Evolutionary conservation across 2,329 filamentous ascomycete genomes (phyloP), one percentile per base, ranked within the genome.

Genomic region (Venturia asperata): DNA sequence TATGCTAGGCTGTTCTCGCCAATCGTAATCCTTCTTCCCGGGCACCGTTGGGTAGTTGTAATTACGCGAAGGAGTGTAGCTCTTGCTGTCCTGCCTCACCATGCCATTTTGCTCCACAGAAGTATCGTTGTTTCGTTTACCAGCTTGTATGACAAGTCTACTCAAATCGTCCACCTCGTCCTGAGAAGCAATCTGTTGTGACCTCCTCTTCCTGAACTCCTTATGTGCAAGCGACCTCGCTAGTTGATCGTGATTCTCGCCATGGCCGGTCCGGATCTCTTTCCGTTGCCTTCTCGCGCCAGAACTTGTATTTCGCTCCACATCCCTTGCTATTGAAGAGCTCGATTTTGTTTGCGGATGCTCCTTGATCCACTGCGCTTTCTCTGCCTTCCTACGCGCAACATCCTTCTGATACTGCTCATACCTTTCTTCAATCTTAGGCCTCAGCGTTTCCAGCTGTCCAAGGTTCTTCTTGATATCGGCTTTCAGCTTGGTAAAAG

Each of bases 371-470:
- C 70, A 67, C 41, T 68, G 73, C 63, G 67, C 65, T 61, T 69
- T 68, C 65, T 74, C 71, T 11, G 70, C 70, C 61, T 72, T 70
- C 37, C 72, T 68, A 56, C 78, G 77, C 63, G 79, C 77, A 67
- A 79, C 71, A 21, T 82, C 78, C 65, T 84, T 82, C 66, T 81
- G 74, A 83, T 90, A 93, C 64, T 83, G 81, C n/a, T 87, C 81
- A 72, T 90, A 87, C 17, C 87, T 83, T 67, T 82, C 82, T 58
- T 88, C 85, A 64, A 99, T 89, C 21, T 87, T 83, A 0, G 91
- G 91, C 71, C 92, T 94, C 65, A 97, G 81, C 10, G 81, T 77
- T 75, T 97, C 92, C 39, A 99, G 80, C 68, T 87, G 85, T 67
- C 82, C 79, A 17, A 96, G 76, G 21, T 91, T 87, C 13, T 78